Base-by-base conservation (phyloP, 2,329 filamentous ascomycete species). In the Beauveria sp. region DNA sequence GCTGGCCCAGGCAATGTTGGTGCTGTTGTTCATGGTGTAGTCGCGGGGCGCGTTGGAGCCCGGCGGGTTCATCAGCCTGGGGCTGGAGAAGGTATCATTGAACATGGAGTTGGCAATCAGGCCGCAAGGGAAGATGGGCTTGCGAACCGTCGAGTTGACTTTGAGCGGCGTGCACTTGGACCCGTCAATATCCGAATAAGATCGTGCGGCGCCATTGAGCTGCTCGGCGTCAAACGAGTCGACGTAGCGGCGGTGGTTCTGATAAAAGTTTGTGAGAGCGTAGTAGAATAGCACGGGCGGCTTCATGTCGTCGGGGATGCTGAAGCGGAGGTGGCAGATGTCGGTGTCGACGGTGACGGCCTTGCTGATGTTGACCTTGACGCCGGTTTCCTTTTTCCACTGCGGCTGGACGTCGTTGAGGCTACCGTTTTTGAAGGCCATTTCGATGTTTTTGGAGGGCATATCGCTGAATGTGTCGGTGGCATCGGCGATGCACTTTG, bases 221-320 rank as follows among this genome's bases (percentile, higher is more conserved):
- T 99, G 94, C 57, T 90, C 81, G 61, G 87, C 82, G 70, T 92
- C 89, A 69, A 96, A 89, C 1, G 91, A 96, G 71, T 91, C 90
- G 63, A 97, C 94, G 68, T 99, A 99, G 74, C 93, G 88, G 66
- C 94, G 89, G 72, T 99, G 94, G 72, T 99, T 99, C 76, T 99
- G 94, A 79, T 97, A 97, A 78, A 99, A 99, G 77, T 97, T 96
- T 62, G 91, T 93, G 64, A 99, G 86, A 67, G 89, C 89, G 75
- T 99, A 99, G 79, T 97, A 99, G 75, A 97, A 86, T 63, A 93
- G 84, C 12, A 99, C 90, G 0, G 93, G 92, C 1, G 92, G 84
- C 3, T 83, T 80, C 75, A 99, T 87, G 62, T 86, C 79, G 68
- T 93, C 87, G 1, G 91, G 91, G 9, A 97, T 86, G 41, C 83